These are phyloP conservation scores for Cercospora janseana DNA, from an alignment of 2,329 filamentous ascomycete genomes.

Conservation along the genomic window DNA sequence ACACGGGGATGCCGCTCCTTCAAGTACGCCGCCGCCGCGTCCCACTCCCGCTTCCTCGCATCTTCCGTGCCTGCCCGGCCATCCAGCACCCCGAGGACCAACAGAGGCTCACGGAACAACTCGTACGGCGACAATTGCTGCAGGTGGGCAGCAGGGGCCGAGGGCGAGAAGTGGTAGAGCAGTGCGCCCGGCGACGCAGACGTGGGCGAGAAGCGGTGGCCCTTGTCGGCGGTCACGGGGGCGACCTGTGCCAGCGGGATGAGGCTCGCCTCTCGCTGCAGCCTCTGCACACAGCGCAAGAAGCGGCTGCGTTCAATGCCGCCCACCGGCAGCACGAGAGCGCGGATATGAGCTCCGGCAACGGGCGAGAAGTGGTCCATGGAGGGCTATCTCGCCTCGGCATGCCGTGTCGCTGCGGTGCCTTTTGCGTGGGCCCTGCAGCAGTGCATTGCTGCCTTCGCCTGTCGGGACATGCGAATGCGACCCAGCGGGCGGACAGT, in stretches of 20 bases:
- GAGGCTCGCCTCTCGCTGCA: conserved; percentile 77
- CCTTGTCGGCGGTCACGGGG: conserved; percentile 16
- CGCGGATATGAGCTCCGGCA: conserved; percentile 86
- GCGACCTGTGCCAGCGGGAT: conserved; percentile 38
- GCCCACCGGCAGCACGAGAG: conserved; percentile 81
- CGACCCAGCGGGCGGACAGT: neutral
- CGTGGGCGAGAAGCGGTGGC: conserved; percentile 65
- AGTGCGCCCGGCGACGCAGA: conserved; percentile 83
- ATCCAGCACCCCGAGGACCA: conserved; percentile 82
- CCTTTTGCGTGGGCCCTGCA: neutral
- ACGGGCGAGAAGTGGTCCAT: conserved; percentile 82
- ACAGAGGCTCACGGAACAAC: conserved; percentile 78
- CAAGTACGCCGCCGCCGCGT: conserved; percentile 31
- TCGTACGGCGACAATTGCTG: conserved; percentile 84
- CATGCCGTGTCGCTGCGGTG: neutral
- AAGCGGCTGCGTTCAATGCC: conserved; percentile 82
- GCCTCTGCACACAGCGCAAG: conserved; percentile 70
- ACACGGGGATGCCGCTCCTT: conserved; percentile 36
- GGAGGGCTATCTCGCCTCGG: neutral
- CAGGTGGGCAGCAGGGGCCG: conserved; percentile 75
- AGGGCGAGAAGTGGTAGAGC: conserved; percentile 82
- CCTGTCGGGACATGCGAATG: neutral
- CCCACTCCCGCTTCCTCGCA: conserved; percentile 41
- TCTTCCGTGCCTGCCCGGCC: conserved; percentile 60
- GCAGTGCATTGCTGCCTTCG: conserved; percentile 1